phyloP scores from a whole-genome alignment of 345 rosid genomes.

The Eucalyptus grandis region DNA sequence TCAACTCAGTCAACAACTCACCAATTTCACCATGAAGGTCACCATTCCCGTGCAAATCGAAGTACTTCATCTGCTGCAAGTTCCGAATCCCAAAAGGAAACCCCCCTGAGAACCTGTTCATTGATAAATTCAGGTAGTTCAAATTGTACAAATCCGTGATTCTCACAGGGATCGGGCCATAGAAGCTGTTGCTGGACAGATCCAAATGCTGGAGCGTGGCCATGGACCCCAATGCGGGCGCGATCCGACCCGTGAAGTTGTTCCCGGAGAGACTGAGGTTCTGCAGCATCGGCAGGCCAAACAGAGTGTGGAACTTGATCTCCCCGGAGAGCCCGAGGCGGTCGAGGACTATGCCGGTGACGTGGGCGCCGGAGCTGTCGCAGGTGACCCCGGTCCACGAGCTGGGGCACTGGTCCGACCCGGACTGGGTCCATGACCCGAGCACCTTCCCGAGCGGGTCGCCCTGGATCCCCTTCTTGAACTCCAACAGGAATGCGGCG shows the following conservation, averaged over 20 bases:
- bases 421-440: conserved; percentile 30
- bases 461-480: conserved; percentile 65
- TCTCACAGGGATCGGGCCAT: conserved; percentile 84
- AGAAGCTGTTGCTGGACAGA: conserved; percentile 67
- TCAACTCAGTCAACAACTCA: conserved; percentile 34
- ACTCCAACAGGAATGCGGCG: conserved; percentile 64
- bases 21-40: conserved; percentile 44
- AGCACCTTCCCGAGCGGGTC: conserved; percentile 28
- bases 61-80: conserved; percentile 60
- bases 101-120: conserved; percentile 58
- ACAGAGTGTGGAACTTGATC: conserved; percentile 61
- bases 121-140: conserved; percentile 59
- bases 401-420: conserved; percentile 33
- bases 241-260: conserved; percentile 73
- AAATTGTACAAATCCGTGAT: conserved; percentile 64
- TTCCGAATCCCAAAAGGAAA: conserved; percentile 56
- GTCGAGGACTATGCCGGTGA: conserved; percentile 46
- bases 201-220: conserved; percentile 60
- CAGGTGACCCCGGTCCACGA: conserved; percentile 66
- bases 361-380: conserved; percentile 29
- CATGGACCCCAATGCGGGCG: conserved; percentile 61
- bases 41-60: conserved; percentile 58
- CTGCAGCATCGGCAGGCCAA: conserved; percentile 35
- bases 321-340: conserved; percentile 58
- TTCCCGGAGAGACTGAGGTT: conserved; percentile 71